Percentiles rank a stretch among this genome's conserved stretches.
phyloP scores from a whole-genome alignment of 768 basidiomycete species.

The Suillus fuscotomentosus region DNA sequence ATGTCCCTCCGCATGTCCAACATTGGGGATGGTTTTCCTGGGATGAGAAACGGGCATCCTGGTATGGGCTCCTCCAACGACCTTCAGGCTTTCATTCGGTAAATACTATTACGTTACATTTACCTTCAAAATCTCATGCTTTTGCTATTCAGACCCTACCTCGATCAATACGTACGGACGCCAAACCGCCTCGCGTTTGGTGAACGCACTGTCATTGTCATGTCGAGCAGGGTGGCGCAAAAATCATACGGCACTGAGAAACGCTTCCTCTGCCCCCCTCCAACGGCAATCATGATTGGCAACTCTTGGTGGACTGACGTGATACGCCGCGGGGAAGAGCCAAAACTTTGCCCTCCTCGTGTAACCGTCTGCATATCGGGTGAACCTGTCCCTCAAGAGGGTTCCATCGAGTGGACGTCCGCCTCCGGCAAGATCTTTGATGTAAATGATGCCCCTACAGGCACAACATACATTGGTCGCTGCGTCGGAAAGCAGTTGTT shows the following conservation, averaged over 20 bases:
- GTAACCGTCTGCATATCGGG: slow-evolving; percentile 92
- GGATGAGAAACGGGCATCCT: slow-evolving; percentile 59
- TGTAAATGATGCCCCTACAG: slow-evolving; percentile 71
- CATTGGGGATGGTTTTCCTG: slow-evolving; percentile 60
- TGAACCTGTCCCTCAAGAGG: slow-evolving; percentile 83
- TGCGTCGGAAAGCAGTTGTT: slow-evolving; percentile 94
- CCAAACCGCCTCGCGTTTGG: slow-evolving; percentile 87
- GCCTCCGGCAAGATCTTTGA: slow-evolving; percentile 85
- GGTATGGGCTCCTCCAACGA: slow-evolving; percentile 66
- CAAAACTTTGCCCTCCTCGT: slow-evolving; percentile 72
- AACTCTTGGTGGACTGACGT: slow-evolving; percentile 94
- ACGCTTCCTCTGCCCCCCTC: slow-evolving; percentile 91
- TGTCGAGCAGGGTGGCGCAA: slow-evolving; percentile 98
- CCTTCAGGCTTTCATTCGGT: slow-evolving; percentile 81
- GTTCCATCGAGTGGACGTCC: slow-evolving; percentile 84
- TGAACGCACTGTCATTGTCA: slow-evolving; percentile 91
- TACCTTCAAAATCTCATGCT: slow-evolving; percentile 14
- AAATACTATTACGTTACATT: slow-evolving; percentile 24
- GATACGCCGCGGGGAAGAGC: slow-evolving; percentile 68
- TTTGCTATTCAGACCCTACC: slow-evolving; percentile 55
- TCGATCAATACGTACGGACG: slow-evolving; percentile 83
- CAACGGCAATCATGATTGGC: slow-evolving; percentile 91
- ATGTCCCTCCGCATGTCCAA: slow-evolving; percentile 60
- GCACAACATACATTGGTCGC: slow-evolving; percentile 88
- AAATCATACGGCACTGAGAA: slow-evolving; percentile 98